Evolutionary conservation across 805 yeast species (phyloP), one percentile per base, ranked within the genome.

Genomic region (Metschnikowia gelsemii): DNA sequence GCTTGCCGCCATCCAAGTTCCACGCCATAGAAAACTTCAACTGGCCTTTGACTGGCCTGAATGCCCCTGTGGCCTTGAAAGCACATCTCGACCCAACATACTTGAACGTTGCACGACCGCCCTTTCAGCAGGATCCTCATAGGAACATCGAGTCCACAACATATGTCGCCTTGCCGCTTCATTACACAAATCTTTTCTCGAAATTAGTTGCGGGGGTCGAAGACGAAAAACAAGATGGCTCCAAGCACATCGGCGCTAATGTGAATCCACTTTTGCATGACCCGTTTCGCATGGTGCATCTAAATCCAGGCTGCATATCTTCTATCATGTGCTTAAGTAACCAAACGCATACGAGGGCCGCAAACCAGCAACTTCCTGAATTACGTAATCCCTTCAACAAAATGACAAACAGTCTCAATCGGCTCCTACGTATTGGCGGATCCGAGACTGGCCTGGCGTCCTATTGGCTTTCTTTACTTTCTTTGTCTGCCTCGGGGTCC

Each of bases 191-290:
- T 29, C 58, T 70, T 27, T 66, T 78, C 34, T 48, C 55, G 13
- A 69, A 44, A 57, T 63, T 23, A 38, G 63, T 57, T 58, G 69
- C 55, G 1, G 59, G 57, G 4, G 58, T 61, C 19, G 62, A 61
- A 32, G 71, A 64, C 32, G 68, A 67, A 40, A 64, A 63, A 21
- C 50, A 66, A 36, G 70, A 64, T 21, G 76, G 70, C 20, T 42
- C 39, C 13, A 72, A 73, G 3, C 73, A 66, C 20, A 64, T 78
- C 16, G 84, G 82, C 0, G 79, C 82, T 32, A 68, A 68, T 32
- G 66, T 78, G 21, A 78, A 76, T 44, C 79, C 83, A 0, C 57
- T 79, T 39, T 46, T 59, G 30, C 72, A 79, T 4, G 84, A 79
- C 51, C 75, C 78, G 1, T 78, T 73, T 51, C 67, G 68, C 40